Evolutionary conservation across 257 asterid species (phyloP).

Genomic region (Scutellaria barbata): DNA sequence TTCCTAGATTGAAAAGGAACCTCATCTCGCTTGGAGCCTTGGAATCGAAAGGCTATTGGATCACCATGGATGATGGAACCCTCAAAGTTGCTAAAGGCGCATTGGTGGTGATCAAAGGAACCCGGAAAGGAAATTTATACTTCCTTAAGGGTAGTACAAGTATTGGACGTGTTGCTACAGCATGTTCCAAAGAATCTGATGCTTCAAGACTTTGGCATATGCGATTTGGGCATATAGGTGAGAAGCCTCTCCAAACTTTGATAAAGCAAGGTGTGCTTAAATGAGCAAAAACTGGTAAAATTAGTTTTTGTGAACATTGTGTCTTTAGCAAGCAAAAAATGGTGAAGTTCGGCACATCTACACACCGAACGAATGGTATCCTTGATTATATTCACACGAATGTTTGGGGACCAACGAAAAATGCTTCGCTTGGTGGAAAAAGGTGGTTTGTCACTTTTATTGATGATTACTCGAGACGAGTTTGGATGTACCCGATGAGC

Average conservation of each 20-base stretch:
- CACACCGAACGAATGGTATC: neutral
- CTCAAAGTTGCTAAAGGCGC: constrained; percentile 10
- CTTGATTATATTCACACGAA: too few species aligned
- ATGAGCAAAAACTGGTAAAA: neutral
- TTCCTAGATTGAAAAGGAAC: too few species aligned
- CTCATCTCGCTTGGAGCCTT: too few species aligned
- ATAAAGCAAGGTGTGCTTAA: constrained; percentile 7
- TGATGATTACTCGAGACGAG: neutral
- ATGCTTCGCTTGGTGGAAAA: too few species aligned
- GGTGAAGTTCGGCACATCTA: neutral
- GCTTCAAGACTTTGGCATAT: neutral
- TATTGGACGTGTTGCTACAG: neutral
- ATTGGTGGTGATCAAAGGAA: neutral
- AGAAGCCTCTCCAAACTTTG: neutral
- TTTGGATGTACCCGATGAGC: constrained; percentile 13
- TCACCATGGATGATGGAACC: neutral
- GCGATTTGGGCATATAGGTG: constrained; percentile 16
- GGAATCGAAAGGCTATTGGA: constrained; percentile 6
- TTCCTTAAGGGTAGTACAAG: neutral
- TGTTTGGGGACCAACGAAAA: too few species aligned
- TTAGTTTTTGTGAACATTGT: constrained; percentile 4
- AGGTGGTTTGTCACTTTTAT: too few species aligned
- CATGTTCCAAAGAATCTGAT: neutral
- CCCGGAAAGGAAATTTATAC: neutral
- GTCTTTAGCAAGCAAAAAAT: constrained; percentile 1